Conservation (phyloP, 768 basidiomycete species). For the Krasilnikovozyma curviuscula region DNA sequence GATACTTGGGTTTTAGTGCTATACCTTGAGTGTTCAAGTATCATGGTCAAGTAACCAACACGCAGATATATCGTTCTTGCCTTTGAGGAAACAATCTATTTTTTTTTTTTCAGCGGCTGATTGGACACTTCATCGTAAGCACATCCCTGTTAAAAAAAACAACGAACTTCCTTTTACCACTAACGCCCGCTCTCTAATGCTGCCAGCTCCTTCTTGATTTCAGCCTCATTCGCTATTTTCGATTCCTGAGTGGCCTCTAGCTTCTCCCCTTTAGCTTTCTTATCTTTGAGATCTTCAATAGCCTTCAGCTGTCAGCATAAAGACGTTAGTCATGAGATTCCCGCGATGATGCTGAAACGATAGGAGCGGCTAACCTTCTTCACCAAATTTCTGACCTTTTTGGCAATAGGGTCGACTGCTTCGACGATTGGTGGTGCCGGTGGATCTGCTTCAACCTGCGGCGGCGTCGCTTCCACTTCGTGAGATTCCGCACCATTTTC, state of each 20-base stretch:
- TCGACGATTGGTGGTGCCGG: not conserved
- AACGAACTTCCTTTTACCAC: too few relatives aligned
- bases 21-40: too few relatives aligned
- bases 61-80: too few relatives aligned
- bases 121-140: too few relatives aligned
- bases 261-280: conserved; percentile 68
- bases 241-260: conserved; percentile 86
- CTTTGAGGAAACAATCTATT: too few relatives aligned
- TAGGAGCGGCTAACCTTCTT: conserved; percentile 54
- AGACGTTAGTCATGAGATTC: too few relatives aligned
- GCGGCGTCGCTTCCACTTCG: not conserved
- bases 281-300: conserved; percentile 94
- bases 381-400: conserved; percentile 82
- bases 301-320: conserved; percentile 85
- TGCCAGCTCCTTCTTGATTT: conserved; percentile 61
- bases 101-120: too few relatives aligned
- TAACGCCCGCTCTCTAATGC: conserved; percentile 24
- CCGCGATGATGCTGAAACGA: too few relatives aligned
- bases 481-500: not conserved
- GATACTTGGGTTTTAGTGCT: too few relatives aligned
- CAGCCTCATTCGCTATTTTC: conserved; percentile 84
- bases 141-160: too few relatives aligned
- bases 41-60: too few relatives aligned
- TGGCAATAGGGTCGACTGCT: conserved; percentile 55
- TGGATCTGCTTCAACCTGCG: not conserved